These are phyloP conservation scores for Cercis canadensis DNA, from an alignment of 306 rosid species.

Conservation along the genomic window DNA sequence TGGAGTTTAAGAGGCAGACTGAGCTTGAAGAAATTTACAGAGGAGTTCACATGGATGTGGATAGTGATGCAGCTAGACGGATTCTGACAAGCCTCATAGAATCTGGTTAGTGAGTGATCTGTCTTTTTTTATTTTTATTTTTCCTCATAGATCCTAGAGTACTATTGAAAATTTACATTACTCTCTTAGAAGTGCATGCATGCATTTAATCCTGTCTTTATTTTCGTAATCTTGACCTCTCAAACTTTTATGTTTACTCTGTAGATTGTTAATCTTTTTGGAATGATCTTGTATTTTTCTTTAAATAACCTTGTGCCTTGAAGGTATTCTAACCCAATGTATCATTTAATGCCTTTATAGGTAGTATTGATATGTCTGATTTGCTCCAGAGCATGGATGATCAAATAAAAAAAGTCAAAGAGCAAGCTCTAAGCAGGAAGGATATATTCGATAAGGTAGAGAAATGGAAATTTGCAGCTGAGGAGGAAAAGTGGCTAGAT, in stretches of 20 bases:
- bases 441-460: slow-evolving; percentile 91
- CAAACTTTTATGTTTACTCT: no score
- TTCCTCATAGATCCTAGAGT: not conserved
- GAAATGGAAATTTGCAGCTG: slow-evolving; percentile 82
- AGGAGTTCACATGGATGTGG: slow-evolving; percentile 87
- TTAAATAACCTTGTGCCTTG: not conserved
- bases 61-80: slow-evolving; percentile 66
- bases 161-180: not conserved
- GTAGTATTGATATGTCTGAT: slow-evolving; percentile 60
- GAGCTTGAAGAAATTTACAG: slow-evolving; percentile 85
- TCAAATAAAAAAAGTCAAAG: slow-evolving; percentile 78
- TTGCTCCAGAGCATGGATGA: slow-evolving; percentile 90
- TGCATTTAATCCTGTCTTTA: not conserved
- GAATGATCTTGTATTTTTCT: slow-evolving; percentile 2
- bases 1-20: slow-evolving; percentile 81
- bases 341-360: slow-evolving; percentile 49
- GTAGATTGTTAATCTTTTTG: no score
- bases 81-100: slow-evolving; percentile 68
- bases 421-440: slow-evolving; percentile 84
- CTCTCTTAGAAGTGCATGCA: slow-evolving; percentile 4
- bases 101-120: slow-evolving; percentile 58
- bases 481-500: slow-evolving; percentile 96
- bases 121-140: not conserved
- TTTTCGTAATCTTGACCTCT: slow-evolving; percentile 9
- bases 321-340: not conserved